A percentile compares a stretch with the other conserved stretches of the same genome.
Evolutionary conservation across 768 basidiomycete species (phyloP).

Genomic region (Rhodotorula graminis): DNA sequence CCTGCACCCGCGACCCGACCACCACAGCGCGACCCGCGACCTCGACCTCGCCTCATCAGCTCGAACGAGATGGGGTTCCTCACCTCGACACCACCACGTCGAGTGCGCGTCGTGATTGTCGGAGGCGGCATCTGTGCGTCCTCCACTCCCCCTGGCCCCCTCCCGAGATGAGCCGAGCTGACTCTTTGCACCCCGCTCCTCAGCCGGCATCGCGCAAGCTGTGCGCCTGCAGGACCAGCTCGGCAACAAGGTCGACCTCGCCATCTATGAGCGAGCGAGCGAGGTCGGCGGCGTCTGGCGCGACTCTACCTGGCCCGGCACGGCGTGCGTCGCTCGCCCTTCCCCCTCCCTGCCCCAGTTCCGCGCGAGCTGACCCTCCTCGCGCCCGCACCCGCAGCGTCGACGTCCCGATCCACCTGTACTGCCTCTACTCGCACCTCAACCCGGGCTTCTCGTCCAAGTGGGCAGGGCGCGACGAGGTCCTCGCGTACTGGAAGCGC

Average conservation of each 20-base stretch:
- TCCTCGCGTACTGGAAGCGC: conserved; percentile 8
- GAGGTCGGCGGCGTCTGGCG: conserved; percentile 34
- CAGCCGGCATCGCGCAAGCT: conserved; percentile 39
- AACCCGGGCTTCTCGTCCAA: conserved; percentile 24
- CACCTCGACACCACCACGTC: not conserved
- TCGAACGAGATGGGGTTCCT: not conserved
- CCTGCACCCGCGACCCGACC: too few relatives aligned
- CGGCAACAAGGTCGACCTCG: conserved; percentile 27
- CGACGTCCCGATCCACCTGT: conserved; percentile 29
- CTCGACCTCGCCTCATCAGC: not conserved
- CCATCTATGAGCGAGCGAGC: conserved; percentile 23
- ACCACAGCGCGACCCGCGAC: too few relatives aligned
- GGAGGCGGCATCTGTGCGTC: conserved; percentile 32
- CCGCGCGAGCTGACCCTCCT: not conserved
- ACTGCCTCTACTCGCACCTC: conserved; percentile 29
- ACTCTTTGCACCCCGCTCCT: too few relatives aligned
- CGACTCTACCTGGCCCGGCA: conserved; percentile 30
- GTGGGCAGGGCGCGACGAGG: conserved; percentile 25
- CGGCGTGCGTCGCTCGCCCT: conserved; percentile 6
- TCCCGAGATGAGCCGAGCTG: not conserved
- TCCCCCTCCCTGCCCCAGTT: fast-evolving
- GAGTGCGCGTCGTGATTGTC: conserved; percentile 22
- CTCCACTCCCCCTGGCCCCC: too few relatives aligned
- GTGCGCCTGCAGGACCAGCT: conserved; percentile 30
- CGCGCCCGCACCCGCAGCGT: not conserved